Evolutionary conservation across 345 rosid genomes (phyloP).

Genomic region (Bruguiera gymnorhiza): DNA sequence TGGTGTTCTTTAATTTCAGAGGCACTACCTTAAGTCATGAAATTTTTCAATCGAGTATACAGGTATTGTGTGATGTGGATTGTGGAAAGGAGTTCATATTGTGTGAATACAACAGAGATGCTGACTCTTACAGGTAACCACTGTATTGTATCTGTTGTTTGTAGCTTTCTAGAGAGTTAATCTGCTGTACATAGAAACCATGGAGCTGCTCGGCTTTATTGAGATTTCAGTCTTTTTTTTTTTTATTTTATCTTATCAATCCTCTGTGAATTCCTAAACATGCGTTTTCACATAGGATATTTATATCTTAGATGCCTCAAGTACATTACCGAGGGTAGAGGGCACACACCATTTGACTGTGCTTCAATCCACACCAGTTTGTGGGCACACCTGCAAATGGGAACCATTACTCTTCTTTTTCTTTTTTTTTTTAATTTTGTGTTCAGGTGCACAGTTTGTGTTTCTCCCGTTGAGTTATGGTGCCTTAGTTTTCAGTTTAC

Average conservation of each 20-base stretch:
- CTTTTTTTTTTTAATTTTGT: not conserved
- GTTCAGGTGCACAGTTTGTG: not conserved
- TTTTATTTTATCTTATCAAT: no score
- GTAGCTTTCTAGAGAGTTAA: not conserved
- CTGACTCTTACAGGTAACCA: conserved; percentile 81
- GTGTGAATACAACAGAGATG: conserved; percentile 98
- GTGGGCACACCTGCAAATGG: no score
- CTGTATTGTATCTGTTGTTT: not conserved
- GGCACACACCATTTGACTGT: no score
- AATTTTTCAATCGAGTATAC: conserved; percentile 7
- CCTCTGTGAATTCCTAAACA: no score
- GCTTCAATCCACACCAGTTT: no score
- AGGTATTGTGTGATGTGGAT: conserved; percentile 71
- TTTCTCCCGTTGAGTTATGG: not conserved
- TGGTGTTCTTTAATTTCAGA: not conserved
- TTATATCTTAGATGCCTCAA: no score
- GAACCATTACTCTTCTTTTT: no score
- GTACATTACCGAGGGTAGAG: no score
- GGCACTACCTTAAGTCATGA: not conserved
- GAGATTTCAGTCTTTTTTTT: no score
- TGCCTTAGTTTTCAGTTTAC: conserved; percentile 1
- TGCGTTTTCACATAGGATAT: no score
- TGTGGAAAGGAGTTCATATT: conserved; percentile 75
- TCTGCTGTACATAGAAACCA: no score
- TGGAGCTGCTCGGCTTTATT: not conserved